Conservation (phyloP, 2,329 filamentous ascomycete species). For the Dryadomyces quercus-mongolicae region DNA sequence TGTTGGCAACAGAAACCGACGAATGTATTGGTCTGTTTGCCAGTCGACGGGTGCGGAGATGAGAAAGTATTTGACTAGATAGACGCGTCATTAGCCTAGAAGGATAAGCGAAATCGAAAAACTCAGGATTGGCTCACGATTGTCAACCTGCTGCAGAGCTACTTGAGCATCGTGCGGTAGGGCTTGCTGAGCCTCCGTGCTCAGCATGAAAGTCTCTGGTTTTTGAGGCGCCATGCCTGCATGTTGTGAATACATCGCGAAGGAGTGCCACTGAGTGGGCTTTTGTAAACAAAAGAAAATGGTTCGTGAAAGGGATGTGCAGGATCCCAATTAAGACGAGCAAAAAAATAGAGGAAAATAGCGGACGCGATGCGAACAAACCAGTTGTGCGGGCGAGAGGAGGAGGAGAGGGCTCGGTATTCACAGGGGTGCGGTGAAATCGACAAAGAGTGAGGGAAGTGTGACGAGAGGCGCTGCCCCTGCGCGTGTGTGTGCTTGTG, state of each 20-base stretch:
- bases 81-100: conserved; percentile 15
- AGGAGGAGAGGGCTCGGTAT: background rate
- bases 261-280: conserved; percentile 1
- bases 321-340: background rate
- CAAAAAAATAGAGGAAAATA: background rate
- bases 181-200: conserved; percentile 91
- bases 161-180: conserved; percentile 94
- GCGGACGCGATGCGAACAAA: background rate
- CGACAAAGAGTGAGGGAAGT: background rate
- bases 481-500: background rate
- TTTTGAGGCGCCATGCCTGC: conserved; percentile 87
- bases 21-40: conserved; percentile 92
- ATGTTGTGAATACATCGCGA: conserved; percentile 68
- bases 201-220: conserved; percentile 97
- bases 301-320: background rate
- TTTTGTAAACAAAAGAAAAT: background rate
- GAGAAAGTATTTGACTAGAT: conserved; percentile 97
- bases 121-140: conserved; percentile 48
- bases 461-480: conserved; percentile 12
- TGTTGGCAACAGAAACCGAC: conserved; percentile 86
- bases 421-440: background rate
- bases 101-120: background rate
- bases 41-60: conserved; percentile 98
- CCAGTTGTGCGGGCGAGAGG: background rate
- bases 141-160: conserved; percentile 95